Base-by-base conservation (phyloP, 2,329 filamentous ascomycete genomes). In the Sclerotinia trifoliorum region DNA sequence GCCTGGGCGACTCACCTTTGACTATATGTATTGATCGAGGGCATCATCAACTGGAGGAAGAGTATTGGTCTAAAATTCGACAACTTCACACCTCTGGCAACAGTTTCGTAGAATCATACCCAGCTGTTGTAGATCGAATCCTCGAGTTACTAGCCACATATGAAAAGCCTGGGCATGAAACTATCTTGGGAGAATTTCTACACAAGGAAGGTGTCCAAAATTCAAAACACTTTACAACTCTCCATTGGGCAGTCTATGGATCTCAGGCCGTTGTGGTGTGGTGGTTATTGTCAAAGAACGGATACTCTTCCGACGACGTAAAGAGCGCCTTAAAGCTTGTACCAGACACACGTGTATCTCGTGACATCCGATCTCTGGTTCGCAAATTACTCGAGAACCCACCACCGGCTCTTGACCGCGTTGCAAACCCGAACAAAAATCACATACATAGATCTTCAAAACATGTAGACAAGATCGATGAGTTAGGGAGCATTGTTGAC, bases 261-360 rank as follows among this genome's bases (percentile, higher is more conserved):
- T 57, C 55, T 6, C 21, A 39, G 21, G 21, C 21, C 5, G 55
- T 57, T 24, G 2, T 57, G 21, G 32, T 42, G n/a, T 57, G 55
- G 55, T 57, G 55, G n/a, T 42, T 57, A 24, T 42, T 57, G n/a
- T 57, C 55, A 21, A 57, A 57, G 29, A 19, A 32, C 10, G 55
- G 55, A 7, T 57, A 57, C 19, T 57, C 55, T 2, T 42, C 21
- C 8, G 19, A 39, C 21, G 4, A 29, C 10, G 42, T 24, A 13
- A n/a, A 57, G 2, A 42, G 55, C 19, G 32, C 55, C 15, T 57
- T 24, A 4, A 42, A 39, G 19, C 55, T 57, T 39, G 24, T 57
- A 21, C 17, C 3, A 57, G 55, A 35, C 19, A 6, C 10, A 57
- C 1, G 39, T 5, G n/a, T 21, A 11, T 6, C 11, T 11, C 19